Evolutionary conservation across 2,329 filamentous ascomycete genomes (phyloP).

Genomic region (Ramularia collo-cygni): DNA sequence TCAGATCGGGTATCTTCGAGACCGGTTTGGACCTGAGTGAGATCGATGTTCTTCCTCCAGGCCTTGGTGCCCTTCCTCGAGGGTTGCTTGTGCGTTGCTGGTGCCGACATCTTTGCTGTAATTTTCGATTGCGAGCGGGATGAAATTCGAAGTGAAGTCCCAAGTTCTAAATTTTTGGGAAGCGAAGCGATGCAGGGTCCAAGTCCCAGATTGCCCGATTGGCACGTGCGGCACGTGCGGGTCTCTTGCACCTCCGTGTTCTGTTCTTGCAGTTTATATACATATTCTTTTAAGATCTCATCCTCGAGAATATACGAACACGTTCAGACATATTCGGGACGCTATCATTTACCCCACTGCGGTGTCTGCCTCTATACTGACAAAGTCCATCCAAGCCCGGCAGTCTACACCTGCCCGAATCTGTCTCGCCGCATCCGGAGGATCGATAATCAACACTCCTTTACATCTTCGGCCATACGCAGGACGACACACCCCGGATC

Average conservation of each 20-base stretch:
- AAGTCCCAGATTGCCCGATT: too few species aligned
- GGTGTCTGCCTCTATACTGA: too few species aligned
- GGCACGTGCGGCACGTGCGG: too few species aligned
- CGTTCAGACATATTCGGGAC: too few species aligned
- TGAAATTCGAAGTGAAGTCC: conserved; percentile 1
- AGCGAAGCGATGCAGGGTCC: conserved; percentile 1
- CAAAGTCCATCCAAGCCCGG: too few species aligned
- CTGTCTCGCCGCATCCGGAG: conserved; percentile 4
- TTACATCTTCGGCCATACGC: not conserved
- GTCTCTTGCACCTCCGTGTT: not conserved
- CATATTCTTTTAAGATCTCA: too few species aligned
- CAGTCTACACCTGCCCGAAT: conserved; percentile 3
- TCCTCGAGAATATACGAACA: too few species aligned
- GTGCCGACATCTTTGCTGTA: conserved; percentile 44
- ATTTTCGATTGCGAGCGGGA: not conserved
- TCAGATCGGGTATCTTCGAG: conserved; percentile 80
- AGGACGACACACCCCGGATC: not conserved
- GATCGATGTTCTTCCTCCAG: conserved; percentile 96
- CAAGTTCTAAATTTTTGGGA: not conserved
- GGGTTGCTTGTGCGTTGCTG: conserved; percentile 76
- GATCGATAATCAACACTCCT: conserved; percentile 3
- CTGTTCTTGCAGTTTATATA: too few species aligned
- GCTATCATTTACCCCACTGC: not conserved
- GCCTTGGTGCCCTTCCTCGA: conserved; percentile 98
- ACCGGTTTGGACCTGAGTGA: conserved; percentile 76